phyloP scores from a whole-genome alignment of 2,329 filamentous ascomycete species.

The Pseudopithomyces chartarum region DNA sequence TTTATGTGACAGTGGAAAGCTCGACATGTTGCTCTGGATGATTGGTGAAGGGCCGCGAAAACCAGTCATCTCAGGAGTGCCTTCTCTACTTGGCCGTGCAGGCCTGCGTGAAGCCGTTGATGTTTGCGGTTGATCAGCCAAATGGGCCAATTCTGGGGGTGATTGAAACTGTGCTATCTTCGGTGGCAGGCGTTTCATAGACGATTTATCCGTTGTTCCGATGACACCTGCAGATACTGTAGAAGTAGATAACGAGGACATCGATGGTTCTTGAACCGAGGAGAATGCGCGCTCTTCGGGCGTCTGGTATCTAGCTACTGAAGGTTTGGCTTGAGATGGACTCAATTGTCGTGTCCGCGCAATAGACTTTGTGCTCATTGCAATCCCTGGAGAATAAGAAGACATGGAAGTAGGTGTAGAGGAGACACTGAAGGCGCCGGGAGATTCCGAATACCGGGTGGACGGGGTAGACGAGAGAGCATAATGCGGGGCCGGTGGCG shows the following conservation, averaged over 20 bases:
- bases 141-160: constrained; percentile 52
- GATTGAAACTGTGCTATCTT: constrained; percentile 24
- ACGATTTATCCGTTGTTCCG: constrained; percentile 49
- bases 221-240: constrained; percentile 63
- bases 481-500: constrained; percentile 70
- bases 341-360: constrained; percentile 61
- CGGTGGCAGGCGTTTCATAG: constrained; percentile 26
- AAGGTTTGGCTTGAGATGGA: constrained; percentile 62
- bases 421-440: constrained; percentile 73
- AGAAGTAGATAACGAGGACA: constrained; percentile 74
- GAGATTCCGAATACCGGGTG: constrained; percentile 75
- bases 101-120: constrained; percentile 54
- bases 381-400: constrained; percentile 71
- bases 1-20: constrained; percentile 55
- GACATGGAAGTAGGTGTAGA: constrained; percentile 80
- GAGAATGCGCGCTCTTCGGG: constrained; percentile 65
- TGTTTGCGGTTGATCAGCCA: constrained; percentile 65
- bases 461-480: constrained; percentile 73
- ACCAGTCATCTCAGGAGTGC: constrained; percentile 49
- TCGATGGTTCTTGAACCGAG: constrained; percentile 70
- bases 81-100: constrained; percentile 52
- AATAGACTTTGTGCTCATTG: constrained; percentile 50
- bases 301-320: constrained; percentile 63
- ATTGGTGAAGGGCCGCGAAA: constrained; percentile 57
- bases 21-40: constrained; percentile 61